Evolutionary conservation across 371 early-diverging fungal species (phyloP).

Genomic region (Mucor lusitanicus): DNA sequence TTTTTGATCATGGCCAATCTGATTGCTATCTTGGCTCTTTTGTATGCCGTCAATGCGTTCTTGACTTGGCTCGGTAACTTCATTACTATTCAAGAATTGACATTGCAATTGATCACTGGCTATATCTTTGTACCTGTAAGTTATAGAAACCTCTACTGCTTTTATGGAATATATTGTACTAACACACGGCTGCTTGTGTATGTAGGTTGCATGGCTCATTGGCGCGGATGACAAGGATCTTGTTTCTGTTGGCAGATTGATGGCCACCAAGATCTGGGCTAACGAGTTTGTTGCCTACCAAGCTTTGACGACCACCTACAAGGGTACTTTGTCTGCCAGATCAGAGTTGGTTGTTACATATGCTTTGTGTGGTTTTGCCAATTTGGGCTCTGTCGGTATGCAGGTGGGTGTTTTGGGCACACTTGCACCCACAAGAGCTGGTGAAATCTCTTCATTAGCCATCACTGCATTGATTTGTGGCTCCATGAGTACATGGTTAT

Average conservation of each 20-base stretch:
- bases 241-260: constrained; percentile 63
- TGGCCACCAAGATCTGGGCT: constrained; percentile 81
- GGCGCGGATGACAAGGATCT: constrained; percentile 67
- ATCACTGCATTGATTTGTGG: constrained; percentile 78
- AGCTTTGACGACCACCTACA: constrained; percentile 32
- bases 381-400: constrained; percentile 80
- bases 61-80: constrained; percentile 80
- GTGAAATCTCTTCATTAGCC: constrained; percentile 70
- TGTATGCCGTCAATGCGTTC: constrained; percentile 69
- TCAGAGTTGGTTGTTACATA: constrained; percentile 61
- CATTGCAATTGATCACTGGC: constrained; percentile 71
- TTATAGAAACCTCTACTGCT: constrained; percentile 53
- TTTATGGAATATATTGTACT: not conserved
- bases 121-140: constrained; percentile 73
- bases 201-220: constrained; percentile 70
- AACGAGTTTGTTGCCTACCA: constrained; percentile 89
- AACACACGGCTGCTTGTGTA: not conserved
- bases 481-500: constrained; percentile 75
- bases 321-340: constrained; percentile 36
- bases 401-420: constrained; percentile 76
- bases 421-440: constrained; percentile 73
- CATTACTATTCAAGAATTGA: constrained; percentile 64
- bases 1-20: constrained; percentile 79
- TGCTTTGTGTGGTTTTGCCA: constrained; percentile 87
- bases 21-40: constrained; percentile 54